A percentile compares a stretch with the other conserved stretches of the same genome.
phyloP scores from a whole-genome alignment of 345 rosid species.

The Dipteronia sinensis region DNA sequence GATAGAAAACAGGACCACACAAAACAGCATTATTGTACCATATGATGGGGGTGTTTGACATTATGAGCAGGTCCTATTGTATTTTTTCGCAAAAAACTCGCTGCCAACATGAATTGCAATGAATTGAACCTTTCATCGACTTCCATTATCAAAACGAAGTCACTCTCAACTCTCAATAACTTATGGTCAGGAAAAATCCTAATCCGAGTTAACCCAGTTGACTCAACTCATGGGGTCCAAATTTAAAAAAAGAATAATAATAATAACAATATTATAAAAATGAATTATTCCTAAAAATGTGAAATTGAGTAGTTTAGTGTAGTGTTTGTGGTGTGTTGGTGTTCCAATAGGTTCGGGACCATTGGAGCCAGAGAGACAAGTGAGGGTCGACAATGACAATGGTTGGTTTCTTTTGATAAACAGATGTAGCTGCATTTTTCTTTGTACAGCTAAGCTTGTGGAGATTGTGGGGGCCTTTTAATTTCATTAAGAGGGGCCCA shows the following conservation, averaged over 20 bases:
- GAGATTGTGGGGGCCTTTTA: slow-evolving; percentile 14
- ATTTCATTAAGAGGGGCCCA: slow-evolving; percentile 19
- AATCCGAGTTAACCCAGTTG: slow-evolving; percentile 14
- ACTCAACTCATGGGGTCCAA: neutral
- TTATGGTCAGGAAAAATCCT: neutral
- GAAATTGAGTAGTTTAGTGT: slow-evolving; percentile 4
- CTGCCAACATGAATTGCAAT: neutral
- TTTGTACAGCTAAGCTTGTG: slow-evolving; percentile 35
- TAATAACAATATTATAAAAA: neutral
- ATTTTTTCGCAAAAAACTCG: neutral
- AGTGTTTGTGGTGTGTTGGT: too few species aligned
- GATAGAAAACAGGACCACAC: neutral
- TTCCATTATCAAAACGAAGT: neutral
- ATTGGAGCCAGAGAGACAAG: slow-evolving; percentile 28
- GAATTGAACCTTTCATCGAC: slow-evolving; percentile 1
- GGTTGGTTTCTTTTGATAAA: slow-evolving; percentile 26
- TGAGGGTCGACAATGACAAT: neutral
- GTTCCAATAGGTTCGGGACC: slow-evolving; percentile 42
- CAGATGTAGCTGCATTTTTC: slow-evolving; percentile 29
- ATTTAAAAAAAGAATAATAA: neutral
- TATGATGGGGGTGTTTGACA: slow-evolving; percentile 6
- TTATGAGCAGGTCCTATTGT: neutral
- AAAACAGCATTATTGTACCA: slow-evolving; percentile 5
- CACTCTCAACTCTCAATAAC: neutral
- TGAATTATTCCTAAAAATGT: slow-evolving; percentile 8